Evolutionary conservation across 805 yeast genomes (phyloP).

Genomic region (Candida yuanshanica): DNA sequence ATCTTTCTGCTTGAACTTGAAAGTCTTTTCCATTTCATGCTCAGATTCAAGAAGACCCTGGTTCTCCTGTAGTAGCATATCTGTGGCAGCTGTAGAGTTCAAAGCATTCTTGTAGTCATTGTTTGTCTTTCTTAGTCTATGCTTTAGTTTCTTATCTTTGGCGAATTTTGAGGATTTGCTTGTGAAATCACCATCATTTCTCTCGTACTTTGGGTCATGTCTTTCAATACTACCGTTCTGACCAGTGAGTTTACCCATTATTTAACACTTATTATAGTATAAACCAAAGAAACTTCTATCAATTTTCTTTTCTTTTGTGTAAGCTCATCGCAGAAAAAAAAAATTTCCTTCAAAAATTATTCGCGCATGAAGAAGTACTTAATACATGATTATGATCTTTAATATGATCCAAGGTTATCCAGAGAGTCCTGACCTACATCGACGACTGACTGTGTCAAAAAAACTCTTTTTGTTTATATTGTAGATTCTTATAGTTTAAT

Average conservation of each 20-base stretch:
- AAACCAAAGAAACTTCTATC: too few species aligned
- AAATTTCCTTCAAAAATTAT: too few species aligned
- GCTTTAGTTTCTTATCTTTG: constrained; percentile 56
- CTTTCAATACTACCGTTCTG: constrained; percentile 21
- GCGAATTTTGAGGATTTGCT: constrained; percentile 27
- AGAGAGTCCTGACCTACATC: too few species aligned
- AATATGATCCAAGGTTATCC: too few species aligned
- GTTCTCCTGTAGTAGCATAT: constrained; percentile 76
- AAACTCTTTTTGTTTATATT: too few species aligned
- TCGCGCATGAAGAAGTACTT: too few species aligned
- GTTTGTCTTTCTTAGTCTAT: constrained; percentile 64
- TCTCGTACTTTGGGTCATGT: constrained; percentile 28
- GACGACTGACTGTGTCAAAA: too few species aligned
- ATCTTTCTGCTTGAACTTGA: constrained; percentile 76
- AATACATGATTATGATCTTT: too few species aligned
- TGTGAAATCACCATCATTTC: constrained; percentile 13
- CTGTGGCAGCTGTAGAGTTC: constrained; percentile 81
- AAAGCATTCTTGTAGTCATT: constrained; percentile 71
- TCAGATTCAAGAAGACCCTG: constrained; percentile 89
- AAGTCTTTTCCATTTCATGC: constrained; percentile 83
- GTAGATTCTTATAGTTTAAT: too few species aligned
- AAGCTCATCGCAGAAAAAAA: too few species aligned
- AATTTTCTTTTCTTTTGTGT: too few species aligned
- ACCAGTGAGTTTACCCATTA: constrained; percentile 23
- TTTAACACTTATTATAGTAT: too few species aligned